phyloP scores from a whole-genome alignment of 2,329 filamentous ascomycete genomes.

The Xylaria hypoxylon region DNA sequence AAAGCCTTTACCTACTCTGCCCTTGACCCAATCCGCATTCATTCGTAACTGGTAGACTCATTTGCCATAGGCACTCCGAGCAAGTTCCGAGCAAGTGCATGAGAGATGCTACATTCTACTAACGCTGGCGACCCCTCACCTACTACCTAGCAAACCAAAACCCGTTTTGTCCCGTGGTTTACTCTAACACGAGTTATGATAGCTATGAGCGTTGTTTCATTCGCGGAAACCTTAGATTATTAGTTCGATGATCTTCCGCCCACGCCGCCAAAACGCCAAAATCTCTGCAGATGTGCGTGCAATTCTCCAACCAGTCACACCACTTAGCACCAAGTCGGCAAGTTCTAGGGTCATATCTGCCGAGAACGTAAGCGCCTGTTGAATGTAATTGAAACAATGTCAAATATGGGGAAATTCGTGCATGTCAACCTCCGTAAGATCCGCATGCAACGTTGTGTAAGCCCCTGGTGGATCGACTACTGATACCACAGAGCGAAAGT shows the following conservation, averaged over 20 bases:
- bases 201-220: background rate
- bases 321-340: background rate
- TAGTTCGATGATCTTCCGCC: conserved; percentile 19
- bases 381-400: conserved; percentile 34
- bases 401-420: conserved; percentile 20
- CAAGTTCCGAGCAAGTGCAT: too few species aligned
- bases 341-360: conserved; percentile 29
- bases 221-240: background rate
- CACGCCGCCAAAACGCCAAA: conserved; percentile 19
- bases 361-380: conserved; percentile 26
- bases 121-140: too few species aligned
- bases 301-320: background rate
- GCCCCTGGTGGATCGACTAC: background rate
- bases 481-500: background rate
- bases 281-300: conserved; percentile 13
- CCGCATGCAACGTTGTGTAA: background rate
- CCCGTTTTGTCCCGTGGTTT: background rate
- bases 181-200: background rate
- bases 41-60: too few species aligned
- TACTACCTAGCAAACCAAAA: too few species aligned
- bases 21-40: too few species aligned
- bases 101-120: too few species aligned
- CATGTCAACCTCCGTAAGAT: conserved; percentile 1
- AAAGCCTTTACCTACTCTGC: too few species aligned
- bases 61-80: too few species aligned